phyloP scores from a whole-genome alignment of 257 asterid species.

The Petunia axillaris region DNA sequence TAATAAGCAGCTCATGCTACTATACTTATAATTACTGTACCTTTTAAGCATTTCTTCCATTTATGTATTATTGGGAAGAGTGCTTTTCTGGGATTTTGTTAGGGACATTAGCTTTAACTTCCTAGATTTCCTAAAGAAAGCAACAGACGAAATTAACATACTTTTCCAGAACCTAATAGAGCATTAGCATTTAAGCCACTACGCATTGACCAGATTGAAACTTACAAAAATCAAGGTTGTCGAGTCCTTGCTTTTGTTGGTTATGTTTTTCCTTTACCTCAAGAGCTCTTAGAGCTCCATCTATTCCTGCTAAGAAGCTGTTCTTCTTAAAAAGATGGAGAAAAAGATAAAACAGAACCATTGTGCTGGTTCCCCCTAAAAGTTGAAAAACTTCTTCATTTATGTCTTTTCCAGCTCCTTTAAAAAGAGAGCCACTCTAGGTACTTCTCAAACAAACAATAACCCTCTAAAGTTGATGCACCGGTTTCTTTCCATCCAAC shows the following conservation, averaged over 20 bases:
- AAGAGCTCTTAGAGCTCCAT: slow-evolving; percentile 23
- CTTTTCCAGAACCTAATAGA: background rate
- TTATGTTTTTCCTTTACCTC: slow-evolving; percentile 12
- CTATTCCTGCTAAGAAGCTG: slow-evolving; percentile 13
- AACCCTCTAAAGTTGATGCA: background rate
- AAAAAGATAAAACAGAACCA: background rate
- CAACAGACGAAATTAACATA: background rate
- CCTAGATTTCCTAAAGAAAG: background rate
- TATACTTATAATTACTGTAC: background rate
- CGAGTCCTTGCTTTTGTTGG: slow-evolving; percentile 25
- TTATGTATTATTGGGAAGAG: background rate
- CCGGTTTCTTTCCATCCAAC: background rate
- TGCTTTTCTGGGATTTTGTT: background rate
- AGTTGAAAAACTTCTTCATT: background rate
- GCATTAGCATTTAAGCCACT: background rate
- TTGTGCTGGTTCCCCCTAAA: background rate
- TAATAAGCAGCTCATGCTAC: background rate
- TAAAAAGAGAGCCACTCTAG: background rate
- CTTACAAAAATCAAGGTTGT: slow-evolving; percentile 31
- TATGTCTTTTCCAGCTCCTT: background rate
- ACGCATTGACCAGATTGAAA: background rate
- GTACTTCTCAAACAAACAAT: background rate
- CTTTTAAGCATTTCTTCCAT: background rate
- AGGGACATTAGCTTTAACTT: background rate
- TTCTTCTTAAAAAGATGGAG: background rate